Evolutionary conservation across 1,139 yeast genomes (phyloP), one percentile per base, ranked within the genome.

Genomic region (Kluyveromyces marxianus): DNA sequence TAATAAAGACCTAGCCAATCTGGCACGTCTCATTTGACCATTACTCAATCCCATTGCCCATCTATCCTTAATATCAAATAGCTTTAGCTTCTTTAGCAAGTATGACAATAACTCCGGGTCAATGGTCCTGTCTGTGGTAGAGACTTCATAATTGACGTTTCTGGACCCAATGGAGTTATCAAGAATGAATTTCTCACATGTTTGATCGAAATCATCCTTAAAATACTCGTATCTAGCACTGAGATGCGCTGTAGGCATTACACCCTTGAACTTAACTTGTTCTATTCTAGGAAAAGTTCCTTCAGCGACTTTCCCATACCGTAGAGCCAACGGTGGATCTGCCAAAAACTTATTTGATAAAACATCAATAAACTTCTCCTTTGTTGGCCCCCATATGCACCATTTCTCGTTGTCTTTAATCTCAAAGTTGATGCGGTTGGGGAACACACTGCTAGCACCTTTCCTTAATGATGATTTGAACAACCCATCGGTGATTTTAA

Each of bases 41-140:
- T 92, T 92, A 63, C 96, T 85, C 42, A 92, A 70, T 0, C 94
- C 86, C 62, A 87, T 87, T 40, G 87, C 78, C 89, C 95, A 90
- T 50, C 87, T 75, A 47, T 77, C 69, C 46, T 77, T 71, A 47
- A 88, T 67, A 1, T 77, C 81, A 5, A 61, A 63, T 50, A 92
- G 69, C 44, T 76, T 71, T 51, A 92, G 74, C 37, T 67, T 63
- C n/a, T 69, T 63, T 34, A 83, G 61, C 4, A 82, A 66, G 2
- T 61, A 53, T 0, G 67, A 62, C 6, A 81, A 73, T 35, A 71
- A 61, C 1, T 56, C 53, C 31, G 56, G 56, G 39, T 68, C 68
- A 29, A 68, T 60, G 28, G 38, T 51, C 49, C 54, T 65, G 53
- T 48, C 52, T 45, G 60, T 54, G 8, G 57, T 63, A 48, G 47